Percentiles rank a stretch among this genome's conserved stretches.
Evolutionary conservation across 202 grass and related monocot species (phyloP).

Genomic region (Carex arenaria): DNA sequence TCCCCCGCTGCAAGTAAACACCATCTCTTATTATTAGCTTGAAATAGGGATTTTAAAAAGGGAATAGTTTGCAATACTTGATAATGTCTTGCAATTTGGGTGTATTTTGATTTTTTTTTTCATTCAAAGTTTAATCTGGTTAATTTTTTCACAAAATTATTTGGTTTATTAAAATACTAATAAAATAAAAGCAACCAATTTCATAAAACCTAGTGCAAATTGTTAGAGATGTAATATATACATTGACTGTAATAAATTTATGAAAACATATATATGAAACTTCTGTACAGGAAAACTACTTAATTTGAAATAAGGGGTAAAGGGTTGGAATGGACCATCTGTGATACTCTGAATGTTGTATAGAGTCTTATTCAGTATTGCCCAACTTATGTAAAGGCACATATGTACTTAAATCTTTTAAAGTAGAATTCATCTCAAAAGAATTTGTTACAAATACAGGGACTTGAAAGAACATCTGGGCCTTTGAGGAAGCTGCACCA

Average conservation of each 20-base stretch:
- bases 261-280: too few species aligned
- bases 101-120: background rate
- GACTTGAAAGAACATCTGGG: slow-evolving; percentile 91
- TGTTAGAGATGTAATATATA: too few species aligned
- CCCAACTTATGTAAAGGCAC: background rate
- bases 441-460: slow-evolving; percentile 31
- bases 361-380: too few species aligned
- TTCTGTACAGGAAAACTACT: too few species aligned
- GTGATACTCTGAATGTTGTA: too few species aligned
- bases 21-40: background rate
- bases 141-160: background rate
- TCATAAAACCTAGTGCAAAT: too few species aligned
- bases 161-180: background rate
- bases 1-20: slow-evolving; percentile 62
- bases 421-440: slow-evolving; percentile 16
- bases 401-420: background rate
- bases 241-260: too few species aligned
- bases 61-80: too few species aligned
- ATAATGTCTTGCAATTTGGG: background rate
- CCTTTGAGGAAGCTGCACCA: slow-evolving; percentile 64
- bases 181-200: too few species aligned
- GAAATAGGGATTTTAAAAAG: background rate
- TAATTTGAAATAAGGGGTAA: too few species aligned
- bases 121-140: background rate
- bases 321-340: too few species aligned